Base-by-base conservation (phyloP, 1,139 yeast species). In the Kodamaea anthophila region DNA sequence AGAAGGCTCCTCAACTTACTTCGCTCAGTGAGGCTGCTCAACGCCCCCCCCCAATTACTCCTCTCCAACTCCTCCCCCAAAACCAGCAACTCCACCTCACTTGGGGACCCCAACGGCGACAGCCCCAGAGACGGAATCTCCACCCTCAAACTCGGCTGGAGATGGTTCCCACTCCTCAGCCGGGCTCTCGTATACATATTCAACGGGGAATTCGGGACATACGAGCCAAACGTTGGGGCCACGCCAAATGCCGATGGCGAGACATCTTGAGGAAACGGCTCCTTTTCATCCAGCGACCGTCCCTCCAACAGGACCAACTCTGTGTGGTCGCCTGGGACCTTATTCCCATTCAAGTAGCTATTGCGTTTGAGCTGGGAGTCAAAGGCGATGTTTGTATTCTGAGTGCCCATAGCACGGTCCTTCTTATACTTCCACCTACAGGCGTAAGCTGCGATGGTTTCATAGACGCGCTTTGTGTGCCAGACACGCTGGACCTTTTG, bases 401-500 rank as follows among this genome's bases (percentile, higher is more conserved):
- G 38, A 10, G 56, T 50, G 5, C 66, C 67, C 13, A 46, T 34
- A 18, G 35, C 44, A 29, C 44, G 47, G 31, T 58, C 50, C 32
- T 55, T 47, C 24, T 55, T 49, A 43, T 65, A 78, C 38, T 69
- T 73, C 75, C 83, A 71, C 25, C 86, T 65, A 16, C 71, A 62
- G 2, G 72, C 70, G 36, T 74, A 73, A 50, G 79, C 77, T 22
- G 72, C 68, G 32, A 79, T 60, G 0, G 76, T 66, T 29, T 76
- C 81, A 46, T 57, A 65, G 5, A 72, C 69, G 39, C 74, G 60
- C 51, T 67, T 58, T 42, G 69, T 59, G 44, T 71, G 55, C 42
- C 70, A 44, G 28, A 74, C 63, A 41, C 69, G 72, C 28, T 76
- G 73, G 15, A 83, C 75, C 42, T 71, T 75, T 42, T 77, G 79